Evolutionary conservation across 192 early-diverging fungal genomes (phyloP), one percentile per base, ranked within the genome.

Genomic region (Coemansia reversa): DNA sequence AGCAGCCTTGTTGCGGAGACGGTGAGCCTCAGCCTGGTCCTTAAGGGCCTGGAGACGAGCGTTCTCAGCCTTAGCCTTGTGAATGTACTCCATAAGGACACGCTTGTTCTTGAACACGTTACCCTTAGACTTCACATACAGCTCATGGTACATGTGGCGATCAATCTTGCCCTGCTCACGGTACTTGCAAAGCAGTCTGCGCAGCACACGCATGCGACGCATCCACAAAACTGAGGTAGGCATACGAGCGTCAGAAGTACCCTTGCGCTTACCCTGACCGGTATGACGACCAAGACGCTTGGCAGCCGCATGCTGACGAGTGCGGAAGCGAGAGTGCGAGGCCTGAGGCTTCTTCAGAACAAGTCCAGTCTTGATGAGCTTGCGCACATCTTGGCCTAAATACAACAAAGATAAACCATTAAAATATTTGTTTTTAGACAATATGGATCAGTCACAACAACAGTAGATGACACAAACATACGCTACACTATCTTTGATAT

Each of bases 51-150:
- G 92, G 68, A 88, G 85, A 87, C 96, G 92, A 64, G 90, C 83
- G 84, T 97, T 94, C 87, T 98, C 95, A 53, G 96, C 93, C 92
- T 98, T 98, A 75, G 91, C 92, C 88, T 95, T 96, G 89, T 97
- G 94, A 84, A 98, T 98, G 86, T 92, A 93, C 86, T 98, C 96
- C 93, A 98, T 98, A 50, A 98, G 82, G 65, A 98, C 96, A 84
- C 96, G 92, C 91, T 98, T 98, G 93, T 96, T 98, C 92, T 98
- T 98, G 89, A 98, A 98, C 62, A 93, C 93, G 85, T 96, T 97
- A 96, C 96, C 96, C 93, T 98, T 98, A 63, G 94, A 86, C 89
- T 96, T 97, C 77, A 95, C 79, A 90, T 98, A 98, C 71, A 98
- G 87, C 74, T 85, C 81, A 85, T 95, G 96, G 90, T 97, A 94